phyloP scores from a whole-genome alignment of 345 rosid genomes.

The Raphanus sativus region DNA sequence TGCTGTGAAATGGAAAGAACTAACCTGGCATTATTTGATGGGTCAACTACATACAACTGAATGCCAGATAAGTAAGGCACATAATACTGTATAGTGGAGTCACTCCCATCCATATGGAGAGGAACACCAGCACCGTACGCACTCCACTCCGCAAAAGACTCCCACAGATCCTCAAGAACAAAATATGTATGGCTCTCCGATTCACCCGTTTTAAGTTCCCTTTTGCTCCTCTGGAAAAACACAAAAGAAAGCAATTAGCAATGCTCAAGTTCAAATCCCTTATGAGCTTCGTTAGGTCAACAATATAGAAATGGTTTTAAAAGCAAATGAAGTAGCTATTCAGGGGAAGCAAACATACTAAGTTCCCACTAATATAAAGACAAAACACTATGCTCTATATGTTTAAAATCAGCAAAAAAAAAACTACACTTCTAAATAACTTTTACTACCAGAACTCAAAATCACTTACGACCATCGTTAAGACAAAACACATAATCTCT shows the following conservation, averaged over 20 bases:
- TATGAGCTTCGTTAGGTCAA: not conserved
- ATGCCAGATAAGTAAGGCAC: conserved; percentile 91
- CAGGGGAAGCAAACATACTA: not conserved
- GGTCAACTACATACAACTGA: conserved; percentile 66
- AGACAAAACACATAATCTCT: not conserved
- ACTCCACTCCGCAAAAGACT: conserved; percentile 86
- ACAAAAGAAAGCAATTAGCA: conserved; percentile 5
- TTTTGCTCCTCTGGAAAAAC: conserved; percentile 48
- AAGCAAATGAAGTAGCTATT: not conserved
- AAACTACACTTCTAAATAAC: not conserved
- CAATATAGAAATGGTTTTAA: not conserved
- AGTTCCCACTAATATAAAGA: not conserved
- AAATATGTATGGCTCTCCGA: conserved; percentile 47
- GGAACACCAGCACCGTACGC: conserved; percentile 94
- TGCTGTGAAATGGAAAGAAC: not conserved
- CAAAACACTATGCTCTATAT: not conserved
- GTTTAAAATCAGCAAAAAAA: not conserved
- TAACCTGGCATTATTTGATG: conserved; percentile 55
- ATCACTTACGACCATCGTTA: no score
- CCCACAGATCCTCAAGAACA: conserved; percentile 81
- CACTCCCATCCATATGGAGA: conserved; percentile 66
- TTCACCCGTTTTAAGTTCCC: conserved; percentile 5
- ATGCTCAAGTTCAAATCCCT: not conserved
- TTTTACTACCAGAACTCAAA: no score
- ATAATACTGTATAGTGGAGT: conserved; percentile 81